phyloP scores from a whole-genome alignment of 345 rosid genomes.

The Excoecaria agallocha region DNA sequence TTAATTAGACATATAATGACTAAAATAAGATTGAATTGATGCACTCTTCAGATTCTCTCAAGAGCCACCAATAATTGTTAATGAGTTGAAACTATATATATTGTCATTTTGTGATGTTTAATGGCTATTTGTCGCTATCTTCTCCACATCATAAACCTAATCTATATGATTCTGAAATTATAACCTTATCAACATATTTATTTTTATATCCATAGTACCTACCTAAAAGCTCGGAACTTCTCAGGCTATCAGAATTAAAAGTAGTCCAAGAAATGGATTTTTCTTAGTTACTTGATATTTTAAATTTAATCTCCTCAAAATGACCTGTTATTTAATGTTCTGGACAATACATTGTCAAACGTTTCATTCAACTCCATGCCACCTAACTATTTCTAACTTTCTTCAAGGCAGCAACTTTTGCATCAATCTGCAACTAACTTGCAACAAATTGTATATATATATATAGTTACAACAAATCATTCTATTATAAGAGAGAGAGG shows the following conservation, averaged over 20 bases:
- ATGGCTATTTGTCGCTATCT: constrained; percentile 1
- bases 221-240: background rate
- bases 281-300: background rate
- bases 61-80: constrained; percentile 11
- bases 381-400: background rate
- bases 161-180: background rate
- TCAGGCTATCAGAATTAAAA: background rate
- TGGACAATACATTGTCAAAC: background rate
- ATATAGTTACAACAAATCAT: background rate
- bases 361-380: background rate
- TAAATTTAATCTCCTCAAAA: background rate
- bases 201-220: background rate
- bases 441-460: background rate
- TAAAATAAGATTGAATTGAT: constrained; percentile 1
- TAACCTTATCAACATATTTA: background rate
- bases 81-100: constrained; percentile 15
- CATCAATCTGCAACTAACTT: background rate
- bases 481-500: background rate
- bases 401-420: background rate
- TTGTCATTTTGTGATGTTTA: background rate
- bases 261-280: background rate
- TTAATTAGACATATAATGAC: constrained; percentile 5
- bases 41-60: constrained; percentile 1
- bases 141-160: constrained; percentile 6
- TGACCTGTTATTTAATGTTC: constrained; percentile 5